Percentiles rank a stretch among this genome's conserved stretches.
Conservation (phyloP, 2,329 filamentous ascomycete genomes). For the Leptographium wingfieldii region DNA sequence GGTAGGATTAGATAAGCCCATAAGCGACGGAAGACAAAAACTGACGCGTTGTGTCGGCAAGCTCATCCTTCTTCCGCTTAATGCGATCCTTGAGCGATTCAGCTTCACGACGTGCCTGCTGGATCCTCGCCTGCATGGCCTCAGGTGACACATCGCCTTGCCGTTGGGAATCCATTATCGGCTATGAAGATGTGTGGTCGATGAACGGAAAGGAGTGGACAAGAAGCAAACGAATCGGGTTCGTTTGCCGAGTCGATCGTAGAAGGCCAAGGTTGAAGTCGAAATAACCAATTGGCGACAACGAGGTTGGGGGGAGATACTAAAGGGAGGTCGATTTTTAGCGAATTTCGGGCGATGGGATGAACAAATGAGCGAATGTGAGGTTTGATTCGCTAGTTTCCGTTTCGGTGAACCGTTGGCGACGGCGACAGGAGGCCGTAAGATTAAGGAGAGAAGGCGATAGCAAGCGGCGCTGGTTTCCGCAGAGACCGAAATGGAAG, state of each 20-base stretch:
- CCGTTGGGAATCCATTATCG: constrained; percentile 42
- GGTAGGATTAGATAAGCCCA: neutral
- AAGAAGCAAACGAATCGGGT: neutral
- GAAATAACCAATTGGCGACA: neutral
- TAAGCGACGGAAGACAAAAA: neutral
- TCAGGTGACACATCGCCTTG: constrained; percentile 54
- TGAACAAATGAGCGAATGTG: neutral
- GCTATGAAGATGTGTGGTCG: neutral
- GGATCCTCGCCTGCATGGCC: constrained; percentile 86
- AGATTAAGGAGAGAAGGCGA: neutral
- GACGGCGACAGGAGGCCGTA: neutral
- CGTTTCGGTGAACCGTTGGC: neutral
- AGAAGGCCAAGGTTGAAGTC: neutral
- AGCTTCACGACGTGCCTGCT: constrained; percentile 88
- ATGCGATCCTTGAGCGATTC: constrained; percentile 96
- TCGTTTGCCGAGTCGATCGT: neutral
- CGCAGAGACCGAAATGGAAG: neutral
- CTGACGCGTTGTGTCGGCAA: constrained; percentile 95
- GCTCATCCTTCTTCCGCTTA: constrained; percentile 99
- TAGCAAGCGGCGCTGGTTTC: neutral
- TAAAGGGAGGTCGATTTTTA: neutral
- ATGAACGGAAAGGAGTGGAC: neutral
- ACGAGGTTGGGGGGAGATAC: neutral
- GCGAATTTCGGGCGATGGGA: neutral
- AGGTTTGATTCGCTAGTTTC: constrained; percentile 2